These are phyloP conservation scores for Phytophthora sp. DNA, from an alignment of 352 stramenopile genomes.

Conservation along the genomic window DNA sequence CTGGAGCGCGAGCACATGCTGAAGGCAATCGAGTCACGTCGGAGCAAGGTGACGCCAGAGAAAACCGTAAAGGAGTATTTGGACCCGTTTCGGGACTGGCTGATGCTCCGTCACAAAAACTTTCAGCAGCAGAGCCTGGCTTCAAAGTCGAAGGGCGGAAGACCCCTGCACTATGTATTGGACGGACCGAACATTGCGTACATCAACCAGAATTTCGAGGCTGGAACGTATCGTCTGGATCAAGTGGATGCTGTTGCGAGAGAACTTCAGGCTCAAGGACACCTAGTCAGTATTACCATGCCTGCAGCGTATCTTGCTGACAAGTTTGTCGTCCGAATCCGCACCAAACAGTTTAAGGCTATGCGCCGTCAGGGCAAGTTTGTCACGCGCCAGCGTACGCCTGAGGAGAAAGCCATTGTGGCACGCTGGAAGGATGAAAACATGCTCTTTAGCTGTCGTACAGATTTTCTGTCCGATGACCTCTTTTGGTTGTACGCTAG, in stretches of 20 bases:
- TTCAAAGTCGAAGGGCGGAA: constrained; percentile 12
- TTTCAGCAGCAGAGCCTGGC: constrained; percentile 35
- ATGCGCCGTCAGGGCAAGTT: constrained; percentile 60
- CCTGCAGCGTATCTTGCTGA: constrained; percentile 69
- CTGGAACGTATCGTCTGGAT: constrained; percentile 93
- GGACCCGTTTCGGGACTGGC: constrained; percentile 70
- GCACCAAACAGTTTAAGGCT: constrained; percentile 52
- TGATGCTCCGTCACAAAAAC: constrained; percentile 46
- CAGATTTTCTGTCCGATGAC: constrained; percentile 92
- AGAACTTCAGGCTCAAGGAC: constrained; percentile 82
- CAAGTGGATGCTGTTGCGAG: constrained; percentile 94
- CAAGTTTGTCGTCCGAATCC: constrained; percentile 65
- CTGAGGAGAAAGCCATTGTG: constrained; percentile 66
- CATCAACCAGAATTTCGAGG: constrained; percentile 96
- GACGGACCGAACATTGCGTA: constrained; percentile 99
- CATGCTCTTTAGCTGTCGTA: constrained; percentile 92
- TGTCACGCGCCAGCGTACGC: constrained; percentile 50
- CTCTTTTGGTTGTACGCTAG: constrained; percentile 98
- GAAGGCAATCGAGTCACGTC: constrained; percentile 59
- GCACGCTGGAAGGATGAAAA: constrained; percentile 68
- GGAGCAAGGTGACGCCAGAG: constrained; percentile 44
- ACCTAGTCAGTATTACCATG: constrained; percentile 83
- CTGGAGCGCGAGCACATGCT: constrained; percentile 55
- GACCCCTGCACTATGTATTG: constrained; percentile 86
- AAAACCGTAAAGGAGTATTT: constrained; percentile 64